Percentiles rank a stretch among this genome's conserved stretches.
Conservation (phyloP, 768 basidiomycete genomes). For the Zangia roseola region DNA sequence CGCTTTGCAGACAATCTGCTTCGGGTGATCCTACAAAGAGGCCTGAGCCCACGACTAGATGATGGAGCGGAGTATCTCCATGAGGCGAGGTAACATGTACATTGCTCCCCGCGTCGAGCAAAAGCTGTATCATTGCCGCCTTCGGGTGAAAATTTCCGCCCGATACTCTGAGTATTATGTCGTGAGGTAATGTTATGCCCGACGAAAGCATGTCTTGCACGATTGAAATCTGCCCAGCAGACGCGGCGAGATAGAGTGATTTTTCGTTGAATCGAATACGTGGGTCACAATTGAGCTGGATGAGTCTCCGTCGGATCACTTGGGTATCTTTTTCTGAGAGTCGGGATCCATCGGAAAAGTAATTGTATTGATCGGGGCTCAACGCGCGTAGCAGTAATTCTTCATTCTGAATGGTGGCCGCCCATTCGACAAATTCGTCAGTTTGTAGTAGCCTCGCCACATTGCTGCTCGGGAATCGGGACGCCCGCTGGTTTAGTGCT, state of each 20-base stretch:
- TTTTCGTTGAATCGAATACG: neutral
- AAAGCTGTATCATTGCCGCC: neutral
- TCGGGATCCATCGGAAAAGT: no score
- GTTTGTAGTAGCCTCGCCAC: neutral
- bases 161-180: slow-evolving; percentile 5
- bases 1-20: neutral
- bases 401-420: neutral
- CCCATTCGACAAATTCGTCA: slow-evolving; percentile 4
- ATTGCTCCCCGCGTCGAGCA: neutral
- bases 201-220: slow-evolving; percentile 3
- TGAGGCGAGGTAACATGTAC: neutral
- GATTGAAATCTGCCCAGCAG: slow-evolving; percentile 1
- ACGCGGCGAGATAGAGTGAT: neutral
- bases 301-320: slow-evolving; percentile 1
- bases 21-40: no score
- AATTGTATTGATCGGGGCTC: neutral
- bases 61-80: slow-evolving; percentile 1
- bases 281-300: slow-evolving; percentile 4
- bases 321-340: neutral
- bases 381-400: neutral
- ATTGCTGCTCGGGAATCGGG: no score
- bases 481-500: neutral
- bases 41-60: neutral
- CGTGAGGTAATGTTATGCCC: neutral
- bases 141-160: no score